Base-by-base conservation (phyloP, 139 green algal genomes). In the Tetradesmus obliquus region DNA sequence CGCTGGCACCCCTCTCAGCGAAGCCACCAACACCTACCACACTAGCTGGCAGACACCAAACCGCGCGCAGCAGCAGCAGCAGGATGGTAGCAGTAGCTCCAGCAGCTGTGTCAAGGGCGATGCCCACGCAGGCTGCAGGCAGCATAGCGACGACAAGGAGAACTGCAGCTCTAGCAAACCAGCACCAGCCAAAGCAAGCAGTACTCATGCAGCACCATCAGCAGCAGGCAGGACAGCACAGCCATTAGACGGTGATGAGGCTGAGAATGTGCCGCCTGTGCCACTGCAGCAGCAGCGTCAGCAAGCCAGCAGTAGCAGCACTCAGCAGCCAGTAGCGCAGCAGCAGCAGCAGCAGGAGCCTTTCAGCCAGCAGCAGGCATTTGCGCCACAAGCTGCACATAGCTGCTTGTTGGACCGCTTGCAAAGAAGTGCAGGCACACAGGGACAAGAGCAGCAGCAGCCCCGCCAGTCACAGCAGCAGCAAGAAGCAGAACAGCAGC, bases 11-110 rank as follows among this genome's bases (percentile, higher is more conserved):
- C 86, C 86, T 1, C 45, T 90, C 0, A 8, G 24, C 13, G 86
- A 90, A 74, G 71, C 86, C 55, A 90, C 86, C 51, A 90, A 90
- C 69, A 83, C 53, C 7, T 22, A 58, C 69, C 83, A 32, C 45
- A 89, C 22, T 32, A 82, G 51, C 15, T 62, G 85, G 45, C 85
- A 82, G 9, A 24, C 55, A 71, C 66, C 55, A 66, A 22, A 7
- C 58, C 17, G 3, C 51, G 54, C 55, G 74, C 91, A 92, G 91
- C 89, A 90, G 17, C 71, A 57, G 19, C 5, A 81, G 54, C 90
- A 72, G 88, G 9, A 53, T 12, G 13, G 53, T 45, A 82, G 3
- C 71, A 74, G 80, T 51, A 84, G 84, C 17, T 19, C 5, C 19
- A 76, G 76, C 74, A 93, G 84, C 55, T 79, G 76, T 12, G 83